Conservation (phyloP, 176 grass and related monocot genomes). For the Aegilops sharonensis region DNA sequence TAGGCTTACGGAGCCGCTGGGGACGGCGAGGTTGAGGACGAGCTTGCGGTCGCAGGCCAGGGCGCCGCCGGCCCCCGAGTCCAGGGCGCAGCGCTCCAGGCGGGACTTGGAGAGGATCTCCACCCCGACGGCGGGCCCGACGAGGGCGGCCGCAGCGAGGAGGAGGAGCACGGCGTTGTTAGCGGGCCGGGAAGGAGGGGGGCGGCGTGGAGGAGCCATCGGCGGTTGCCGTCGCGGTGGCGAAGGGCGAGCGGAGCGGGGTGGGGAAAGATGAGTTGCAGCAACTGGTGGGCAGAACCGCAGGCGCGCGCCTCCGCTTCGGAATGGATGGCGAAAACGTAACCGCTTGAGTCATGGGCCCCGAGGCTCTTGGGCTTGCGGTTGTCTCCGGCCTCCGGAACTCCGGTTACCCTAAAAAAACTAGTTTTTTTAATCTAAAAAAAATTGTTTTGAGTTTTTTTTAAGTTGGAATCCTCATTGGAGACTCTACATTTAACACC, state of each 20-base stretch:
- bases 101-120: constrained; percentile 82
- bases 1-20: constrained; percentile 51
- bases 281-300: not conserved
- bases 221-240: not conserved
- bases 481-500: no score
- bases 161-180: not conserved
- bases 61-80: constrained; percentile 34
- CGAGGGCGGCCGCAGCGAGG: not conserved
- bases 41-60: constrained; percentile 66
- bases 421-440: no score
- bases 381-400: no score
- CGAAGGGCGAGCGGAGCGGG: not conserved
- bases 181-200: not conserved
- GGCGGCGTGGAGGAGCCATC: not conserved
- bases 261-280: not conserved
- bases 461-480: no score
- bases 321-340: not conserved
- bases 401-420: no score
- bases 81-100: constrained; percentile 41
- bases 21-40: constrained; percentile 67
- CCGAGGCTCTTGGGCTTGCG: not conserved
- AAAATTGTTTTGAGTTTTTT: no score
- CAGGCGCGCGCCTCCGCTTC: not conserved
- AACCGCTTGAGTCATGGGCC: not conserved
- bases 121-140: not conserved